These are phyloP conservation scores for Verticillium dahliae DNA, from an alignment of 2,329 filamentous ascomycete genomes.

Conservation along the genomic window DNA sequence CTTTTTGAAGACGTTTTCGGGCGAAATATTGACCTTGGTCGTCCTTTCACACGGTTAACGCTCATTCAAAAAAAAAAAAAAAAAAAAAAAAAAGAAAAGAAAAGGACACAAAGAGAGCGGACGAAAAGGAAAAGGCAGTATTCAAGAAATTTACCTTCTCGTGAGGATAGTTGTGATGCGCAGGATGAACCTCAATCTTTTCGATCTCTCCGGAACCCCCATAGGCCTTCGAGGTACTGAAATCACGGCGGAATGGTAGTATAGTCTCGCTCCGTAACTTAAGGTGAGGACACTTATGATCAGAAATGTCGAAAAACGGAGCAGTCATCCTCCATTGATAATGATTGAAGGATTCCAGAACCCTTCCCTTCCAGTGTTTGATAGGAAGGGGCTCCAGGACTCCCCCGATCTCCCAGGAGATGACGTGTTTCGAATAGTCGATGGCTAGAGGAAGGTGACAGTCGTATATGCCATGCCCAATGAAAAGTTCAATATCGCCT, in stretches of 20 bases:
- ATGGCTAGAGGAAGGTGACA: not conserved
- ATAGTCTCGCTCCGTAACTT: not conserved
- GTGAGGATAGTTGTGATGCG: not conserved
- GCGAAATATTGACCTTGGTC: not conserved
- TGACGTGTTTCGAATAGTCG: not conserved
- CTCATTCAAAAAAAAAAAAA: not conserved
- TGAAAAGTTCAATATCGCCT: not conserved
- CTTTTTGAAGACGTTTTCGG: not conserved
- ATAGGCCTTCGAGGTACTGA: not conserved
- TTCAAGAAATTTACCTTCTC: not conserved
- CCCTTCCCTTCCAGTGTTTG: not conserved
- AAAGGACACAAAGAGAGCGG: not conserved
- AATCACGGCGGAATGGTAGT: not conserved
- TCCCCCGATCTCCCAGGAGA: not conserved
- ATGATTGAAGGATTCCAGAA: not conserved
- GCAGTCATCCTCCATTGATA: not conserved
- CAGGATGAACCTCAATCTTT: not conserved
- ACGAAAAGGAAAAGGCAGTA: not conserved
- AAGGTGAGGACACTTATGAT: not conserved
- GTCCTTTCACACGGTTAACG: not conserved
- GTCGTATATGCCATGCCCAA: not conserved
- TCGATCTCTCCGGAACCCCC: not conserved
- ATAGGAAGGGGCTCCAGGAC: not conserved
- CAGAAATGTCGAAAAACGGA: not conserved
- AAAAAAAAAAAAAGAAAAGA: too few relatives aligned